Evolutionary conservation across 2,329 filamentous ascomycete species (phyloP).

Genomic region (Elsinoe fawcettii): DNA sequence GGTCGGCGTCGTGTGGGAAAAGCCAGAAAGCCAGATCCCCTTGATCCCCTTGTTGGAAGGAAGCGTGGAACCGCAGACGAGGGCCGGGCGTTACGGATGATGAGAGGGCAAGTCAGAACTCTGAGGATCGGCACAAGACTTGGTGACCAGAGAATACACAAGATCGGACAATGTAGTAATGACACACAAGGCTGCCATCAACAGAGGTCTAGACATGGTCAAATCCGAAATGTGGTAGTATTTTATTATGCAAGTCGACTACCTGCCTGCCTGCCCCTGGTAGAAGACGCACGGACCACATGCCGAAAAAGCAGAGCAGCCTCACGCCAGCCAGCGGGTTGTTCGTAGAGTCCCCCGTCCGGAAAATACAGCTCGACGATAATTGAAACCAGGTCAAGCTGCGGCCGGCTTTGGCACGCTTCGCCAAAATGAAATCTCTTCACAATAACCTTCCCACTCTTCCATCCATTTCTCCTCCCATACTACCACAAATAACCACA

Average conservation of each 20-base stretch:
- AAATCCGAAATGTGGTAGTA: too few species aligned
- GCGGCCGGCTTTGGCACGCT: background rate
- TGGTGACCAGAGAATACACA: too few species aligned
- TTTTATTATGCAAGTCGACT: background rate
- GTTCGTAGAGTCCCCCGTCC: background rate
- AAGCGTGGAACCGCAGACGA: background rate
- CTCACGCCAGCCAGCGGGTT: background rate
- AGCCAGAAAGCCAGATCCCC: conserved; percentile 5
- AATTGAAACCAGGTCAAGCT: conserved; percentile 7
- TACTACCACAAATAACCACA: conserved; percentile 3
- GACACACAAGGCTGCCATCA: too few species aligned
- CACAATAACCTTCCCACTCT: background rate
- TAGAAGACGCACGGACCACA: too few species aligned
- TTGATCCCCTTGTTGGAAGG: background rate
- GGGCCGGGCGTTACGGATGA: conserved; percentile 4
- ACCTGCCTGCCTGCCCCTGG: background rate
- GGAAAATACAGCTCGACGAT: background rate
- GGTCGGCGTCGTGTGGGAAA: background rate
- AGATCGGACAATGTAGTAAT: too few species aligned
- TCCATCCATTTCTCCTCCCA: background rate
- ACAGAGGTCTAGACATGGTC: too few species aligned
- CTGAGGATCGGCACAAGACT: too few species aligned
- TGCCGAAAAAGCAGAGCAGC: background rate
- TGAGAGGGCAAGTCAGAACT: background rate
- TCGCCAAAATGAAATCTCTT: conserved; percentile 13